Conservation (phyloP, 306 rosid genomes). For the Chamaecrista fasciculata region DNA sequence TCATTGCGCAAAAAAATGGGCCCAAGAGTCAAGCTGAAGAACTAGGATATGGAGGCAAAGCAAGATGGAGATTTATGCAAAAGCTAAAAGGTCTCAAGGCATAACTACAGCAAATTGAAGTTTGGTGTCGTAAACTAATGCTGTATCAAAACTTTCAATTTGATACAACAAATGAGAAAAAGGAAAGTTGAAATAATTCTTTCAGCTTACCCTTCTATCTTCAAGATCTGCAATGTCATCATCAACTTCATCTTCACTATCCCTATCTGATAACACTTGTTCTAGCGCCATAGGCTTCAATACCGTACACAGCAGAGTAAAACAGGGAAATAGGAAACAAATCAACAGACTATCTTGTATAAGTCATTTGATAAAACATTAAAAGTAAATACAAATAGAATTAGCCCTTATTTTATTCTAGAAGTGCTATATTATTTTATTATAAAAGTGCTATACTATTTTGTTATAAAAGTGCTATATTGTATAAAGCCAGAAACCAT, state of each 20-base stretch:
- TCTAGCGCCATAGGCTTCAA: slow-evolving; percentile 87
- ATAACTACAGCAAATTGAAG: slow-evolving; percentile 13
- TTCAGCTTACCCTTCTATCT: slow-evolving; percentile 80
- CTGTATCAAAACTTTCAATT: slow-evolving; percentile 29
- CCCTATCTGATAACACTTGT: slow-evolving; percentile 82
- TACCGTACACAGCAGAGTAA: slow-evolving; percentile 14
- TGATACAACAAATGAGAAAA: slow-evolving; percentile 13
- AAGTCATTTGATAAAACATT: slow-evolving; percentile 17
- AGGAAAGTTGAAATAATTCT: neutral
- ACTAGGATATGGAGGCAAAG: slow-evolving; percentile 16
- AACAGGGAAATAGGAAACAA: slow-evolving; percentile 6
- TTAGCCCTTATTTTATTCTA: neutral
- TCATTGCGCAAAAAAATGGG: neutral
- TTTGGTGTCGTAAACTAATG: slow-evolving; percentile 5
- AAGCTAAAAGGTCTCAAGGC: neutral
- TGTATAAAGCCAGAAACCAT: neutral
- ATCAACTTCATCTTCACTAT: slow-evolving; percentile 95
- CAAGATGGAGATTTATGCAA: neutral
- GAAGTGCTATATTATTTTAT: neutral
- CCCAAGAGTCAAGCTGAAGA: slow-evolving; percentile 21
- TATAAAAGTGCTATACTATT: neutral
- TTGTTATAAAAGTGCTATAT: too few relatives aligned
- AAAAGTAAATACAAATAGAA: slow-evolving; percentile 6
- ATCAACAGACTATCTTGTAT: slow-evolving; percentile 2
- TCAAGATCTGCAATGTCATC: slow-evolving; percentile 93